Evolutionary conservation across 495 filamentous ascomycete genomes (phyloP).

Genomic region (Aspergillus kassunensis): DNA sequence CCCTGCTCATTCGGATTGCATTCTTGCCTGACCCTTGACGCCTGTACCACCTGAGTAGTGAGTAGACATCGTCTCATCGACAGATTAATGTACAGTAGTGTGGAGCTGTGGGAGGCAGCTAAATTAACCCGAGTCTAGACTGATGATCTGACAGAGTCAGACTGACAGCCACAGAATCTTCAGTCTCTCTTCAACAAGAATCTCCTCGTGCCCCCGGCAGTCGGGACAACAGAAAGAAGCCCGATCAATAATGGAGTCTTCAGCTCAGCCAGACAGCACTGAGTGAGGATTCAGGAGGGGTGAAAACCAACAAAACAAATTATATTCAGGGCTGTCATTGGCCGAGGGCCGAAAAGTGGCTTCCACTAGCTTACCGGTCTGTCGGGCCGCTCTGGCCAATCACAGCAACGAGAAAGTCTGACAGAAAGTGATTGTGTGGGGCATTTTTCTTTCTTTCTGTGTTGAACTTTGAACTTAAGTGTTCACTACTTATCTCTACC

Average conservation of each 20-base stretch:
- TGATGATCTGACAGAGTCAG: background rate
- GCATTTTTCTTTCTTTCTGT: too few species aligned
- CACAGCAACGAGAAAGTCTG: slow-evolving; percentile 13
- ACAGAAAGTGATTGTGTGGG: slow-evolving; percentile 22
- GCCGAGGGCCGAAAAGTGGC: slow-evolving; percentile 20
- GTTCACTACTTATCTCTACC: too few species aligned
- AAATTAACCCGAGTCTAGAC: background rate
- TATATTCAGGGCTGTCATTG: slow-evolving; percentile 14
- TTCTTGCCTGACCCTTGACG: slow-evolving; percentile 1
- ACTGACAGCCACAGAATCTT: too few species aligned
- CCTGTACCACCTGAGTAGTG: background rate
- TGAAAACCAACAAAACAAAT: slow-evolving; percentile 18
- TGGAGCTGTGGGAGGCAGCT: slow-evolving; percentile 13
- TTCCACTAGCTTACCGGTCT: slow-evolving; percentile 22
- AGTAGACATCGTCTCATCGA: slow-evolving; percentile 13
- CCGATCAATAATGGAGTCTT: too few species aligned
- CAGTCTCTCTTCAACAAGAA: too few species aligned
- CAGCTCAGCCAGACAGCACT: too few species aligned
- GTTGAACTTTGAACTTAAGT: too few species aligned
- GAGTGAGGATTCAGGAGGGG: background rate
- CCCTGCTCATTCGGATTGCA: slow-evolving; percentile 1
- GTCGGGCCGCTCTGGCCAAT: slow-evolving; percentile 22
- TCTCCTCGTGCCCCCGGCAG: too few species aligned
- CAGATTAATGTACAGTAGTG: background rate
- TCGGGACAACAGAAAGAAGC: too few species aligned